Percentiles rank a stretch among this genome's conserved stretches.
Evolutionary conservation across 2,329 filamentous ascomycete species (phyloP).

Genomic region (Chaetomiaceae sp.): DNA sequence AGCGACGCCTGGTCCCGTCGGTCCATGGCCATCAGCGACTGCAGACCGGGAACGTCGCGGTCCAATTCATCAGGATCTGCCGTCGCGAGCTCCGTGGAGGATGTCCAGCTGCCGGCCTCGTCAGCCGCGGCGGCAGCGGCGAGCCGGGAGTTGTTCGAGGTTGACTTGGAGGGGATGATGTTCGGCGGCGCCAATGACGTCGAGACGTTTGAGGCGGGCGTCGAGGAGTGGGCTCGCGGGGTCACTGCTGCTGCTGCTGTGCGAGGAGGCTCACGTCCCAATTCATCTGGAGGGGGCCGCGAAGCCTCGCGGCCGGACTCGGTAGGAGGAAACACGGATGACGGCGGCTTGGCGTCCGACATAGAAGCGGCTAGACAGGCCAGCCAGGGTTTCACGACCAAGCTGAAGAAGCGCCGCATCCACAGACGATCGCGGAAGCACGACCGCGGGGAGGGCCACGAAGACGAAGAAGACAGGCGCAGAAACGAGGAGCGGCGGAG

Average conservation of each 20-base stretch:
- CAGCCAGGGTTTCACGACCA: conserved; percentile 41
- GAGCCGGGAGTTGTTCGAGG: conserved; percentile 43
- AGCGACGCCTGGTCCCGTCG: conserved; percentile 40
- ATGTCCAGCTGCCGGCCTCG: conserved; percentile 40
- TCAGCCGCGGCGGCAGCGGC: conserved; percentile 53
- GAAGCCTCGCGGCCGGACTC: conserved; percentile 9
- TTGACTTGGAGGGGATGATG: conserved; percentile 37
- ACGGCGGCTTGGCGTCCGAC: conserved; percentile 32
- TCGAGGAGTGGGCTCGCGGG: conserved; percentile 28
- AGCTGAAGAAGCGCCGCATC: conserved; percentile 43
- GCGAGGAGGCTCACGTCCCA: conserved; percentile 16
- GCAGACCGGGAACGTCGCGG: conserved; percentile 24
- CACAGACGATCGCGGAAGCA: conserved; percentile 30
- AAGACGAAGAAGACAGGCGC: conserved; percentile 21
- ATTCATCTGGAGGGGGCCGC: conserved; percentile 20
- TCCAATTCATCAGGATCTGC: conserved; percentile 19
- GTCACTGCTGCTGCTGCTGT: conserved; percentile 22
- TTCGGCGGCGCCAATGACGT: conserved; percentile 31
- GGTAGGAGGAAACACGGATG: conserved; percentile 26
- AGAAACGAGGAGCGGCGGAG: conserved; percentile 13
- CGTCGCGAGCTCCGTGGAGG: conserved; percentile 23
- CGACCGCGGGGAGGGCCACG: conserved; percentile 32
- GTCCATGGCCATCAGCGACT: conserved; percentile 32
- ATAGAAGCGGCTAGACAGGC: conserved; percentile 33
- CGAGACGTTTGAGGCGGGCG: conserved; percentile 27